These are phyloP conservation scores for Dillenia suffruticosa DNA, from an alignment of 164 flowering plant genomes.

Conservation along the genomic window DNA sequence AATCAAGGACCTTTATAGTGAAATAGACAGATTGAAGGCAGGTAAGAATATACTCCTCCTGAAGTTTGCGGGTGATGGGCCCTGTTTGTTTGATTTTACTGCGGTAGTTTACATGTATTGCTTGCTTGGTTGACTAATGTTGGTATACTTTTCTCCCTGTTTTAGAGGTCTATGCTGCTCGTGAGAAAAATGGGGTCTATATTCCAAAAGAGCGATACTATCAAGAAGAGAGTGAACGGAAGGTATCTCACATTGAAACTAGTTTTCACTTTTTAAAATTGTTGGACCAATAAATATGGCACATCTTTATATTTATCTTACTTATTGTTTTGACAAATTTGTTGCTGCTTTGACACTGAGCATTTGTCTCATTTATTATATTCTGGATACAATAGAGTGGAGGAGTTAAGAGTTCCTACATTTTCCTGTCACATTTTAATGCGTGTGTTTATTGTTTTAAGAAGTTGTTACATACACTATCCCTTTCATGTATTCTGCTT, in stretches of 20 bases:
- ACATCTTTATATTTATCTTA: too few relatives aligned
- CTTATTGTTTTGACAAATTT: not conserved
- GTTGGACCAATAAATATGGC: too few relatives aligned
- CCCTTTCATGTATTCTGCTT: conserved; percentile 4
- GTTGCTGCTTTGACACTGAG: not conserved
- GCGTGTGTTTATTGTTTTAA: not conserved
- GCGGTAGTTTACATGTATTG: not conserved
- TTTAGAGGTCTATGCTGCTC: conserved; percentile 91
- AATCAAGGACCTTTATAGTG: conserved; percentile 95
- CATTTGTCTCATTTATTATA: too few relatives aligned
- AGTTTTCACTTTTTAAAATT: too few relatives aligned
- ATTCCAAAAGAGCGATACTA: conserved; percentile 89
- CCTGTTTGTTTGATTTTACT: not conserved
- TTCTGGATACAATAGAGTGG: too few relatives aligned
- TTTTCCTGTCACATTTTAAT: not conserved
- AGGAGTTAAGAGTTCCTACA: too few relatives aligned
- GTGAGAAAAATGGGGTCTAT: conserved; percentile 97
- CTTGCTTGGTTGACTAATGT: too few relatives aligned
- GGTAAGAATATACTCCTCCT: conserved; percentile 32
- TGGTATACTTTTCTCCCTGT: not conserved
- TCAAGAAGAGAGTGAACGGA: conserved; percentile 91
- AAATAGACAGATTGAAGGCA: conserved; percentile 90
- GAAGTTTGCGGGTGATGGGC: not conserved
- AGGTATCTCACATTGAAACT: conserved; percentile 37
- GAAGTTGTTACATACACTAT: not conserved